These are phyloP conservation scores for Xylaria sp. DNA, from an alignment of 2,329 filamentous ascomycete genomes.

Conservation along the genomic window DNA sequence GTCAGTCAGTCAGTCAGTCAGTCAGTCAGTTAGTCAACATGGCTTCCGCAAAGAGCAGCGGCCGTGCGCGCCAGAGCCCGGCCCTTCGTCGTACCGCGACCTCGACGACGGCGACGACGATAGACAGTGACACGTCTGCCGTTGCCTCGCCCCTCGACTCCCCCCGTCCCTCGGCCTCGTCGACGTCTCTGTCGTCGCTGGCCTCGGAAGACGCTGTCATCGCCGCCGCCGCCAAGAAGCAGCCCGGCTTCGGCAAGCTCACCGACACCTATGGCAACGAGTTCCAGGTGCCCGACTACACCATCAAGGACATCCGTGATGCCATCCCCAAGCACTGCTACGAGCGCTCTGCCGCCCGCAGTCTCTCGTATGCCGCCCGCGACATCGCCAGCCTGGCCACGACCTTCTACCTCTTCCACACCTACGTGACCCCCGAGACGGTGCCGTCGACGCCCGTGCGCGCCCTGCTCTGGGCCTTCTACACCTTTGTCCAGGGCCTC, in stretches of 20 bases:
- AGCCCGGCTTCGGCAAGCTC: constrained; percentile 68
- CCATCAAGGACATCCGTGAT: constrained; percentile 96
- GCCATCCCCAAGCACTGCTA: constrained; percentile 99
- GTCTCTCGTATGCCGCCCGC: constrained; percentile 85
- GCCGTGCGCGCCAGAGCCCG: constrained; percentile 57
- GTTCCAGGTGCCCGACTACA: constrained; percentile 93
- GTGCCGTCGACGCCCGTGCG: constrained; percentile 77
- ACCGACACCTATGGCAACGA: constrained; percentile 94
- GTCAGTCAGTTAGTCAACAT: constrained; percentile 50
- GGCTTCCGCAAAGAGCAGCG: constrained; percentile 59
- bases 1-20: no score
- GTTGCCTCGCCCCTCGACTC: constrained; percentile 69
- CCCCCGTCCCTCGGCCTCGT: constrained; percentile 75
- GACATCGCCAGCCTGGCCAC: constrained; percentile 78
- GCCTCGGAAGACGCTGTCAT: constrained; percentile 69
- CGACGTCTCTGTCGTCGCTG: constrained; percentile 92
- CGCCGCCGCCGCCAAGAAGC: constrained; percentile 44
- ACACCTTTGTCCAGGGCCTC: constrained; percentile 87
- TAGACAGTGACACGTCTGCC: constrained; percentile 62
- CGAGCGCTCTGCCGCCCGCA: constrained; percentile 80
- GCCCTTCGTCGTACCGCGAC: constrained; percentile 62
- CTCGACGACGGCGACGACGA: constrained; percentile 51
- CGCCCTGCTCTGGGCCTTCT: constrained; percentile 70
- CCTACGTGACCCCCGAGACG: constrained; percentile 85
- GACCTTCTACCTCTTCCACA: constrained; percentile 91